A percentile compares a stretch with the other conserved stretches of the same genome.
Conservation (phyloP, 805 yeast genomes). For the Millerozyma acaciae region DNA sequence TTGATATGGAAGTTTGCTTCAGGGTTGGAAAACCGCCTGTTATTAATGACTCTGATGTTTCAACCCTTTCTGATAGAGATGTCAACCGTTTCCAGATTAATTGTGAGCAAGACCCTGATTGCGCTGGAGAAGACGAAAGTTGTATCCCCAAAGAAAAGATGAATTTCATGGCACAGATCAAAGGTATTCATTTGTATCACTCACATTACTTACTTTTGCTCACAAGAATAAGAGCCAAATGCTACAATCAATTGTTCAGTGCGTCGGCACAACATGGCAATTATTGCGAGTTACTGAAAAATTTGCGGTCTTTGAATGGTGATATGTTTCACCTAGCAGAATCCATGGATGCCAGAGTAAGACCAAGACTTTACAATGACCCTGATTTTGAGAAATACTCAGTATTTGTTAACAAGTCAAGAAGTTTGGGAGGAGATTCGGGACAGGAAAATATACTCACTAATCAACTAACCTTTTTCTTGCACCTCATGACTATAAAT, state of each 20-base stretch:
- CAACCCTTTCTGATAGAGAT: conserved; percentile 16
- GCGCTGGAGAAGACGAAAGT: neutral
- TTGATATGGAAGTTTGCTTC: conserved; percentile 26
- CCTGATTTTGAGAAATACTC: conserved; percentile 24
- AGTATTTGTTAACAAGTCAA: neutral
- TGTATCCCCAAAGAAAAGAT: neutral
- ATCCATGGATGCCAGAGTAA: conserved; percentile 12
- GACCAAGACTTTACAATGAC: conserved; percentile 33
- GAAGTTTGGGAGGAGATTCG: neutral
- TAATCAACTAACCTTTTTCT: conserved; percentile 28
- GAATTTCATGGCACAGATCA: conserved; percentile 3
- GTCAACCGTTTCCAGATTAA: neutral
- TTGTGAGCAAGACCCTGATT: neutral
- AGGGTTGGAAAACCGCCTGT: conserved; percentile 27
- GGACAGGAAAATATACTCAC: conserved; percentile 15
- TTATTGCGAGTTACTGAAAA: conserved; percentile 15
- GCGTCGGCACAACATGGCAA: conserved; percentile 22
- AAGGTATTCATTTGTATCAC: conserved; percentile 3
- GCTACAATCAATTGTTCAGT: conserved; percentile 29
- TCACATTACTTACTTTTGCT: conserved; percentile 11
- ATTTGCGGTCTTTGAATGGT: conserved; percentile 23
- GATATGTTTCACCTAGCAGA: conserved; percentile 25
- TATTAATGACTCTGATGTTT: conserved; percentile 17
- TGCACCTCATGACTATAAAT: conserved; percentile 36
- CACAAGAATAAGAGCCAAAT: conserved; percentile 25